Evolutionary conservation across 768 basidiomycete genomes (phyloP).

Genomic region (Russula dissimulans): DNA sequence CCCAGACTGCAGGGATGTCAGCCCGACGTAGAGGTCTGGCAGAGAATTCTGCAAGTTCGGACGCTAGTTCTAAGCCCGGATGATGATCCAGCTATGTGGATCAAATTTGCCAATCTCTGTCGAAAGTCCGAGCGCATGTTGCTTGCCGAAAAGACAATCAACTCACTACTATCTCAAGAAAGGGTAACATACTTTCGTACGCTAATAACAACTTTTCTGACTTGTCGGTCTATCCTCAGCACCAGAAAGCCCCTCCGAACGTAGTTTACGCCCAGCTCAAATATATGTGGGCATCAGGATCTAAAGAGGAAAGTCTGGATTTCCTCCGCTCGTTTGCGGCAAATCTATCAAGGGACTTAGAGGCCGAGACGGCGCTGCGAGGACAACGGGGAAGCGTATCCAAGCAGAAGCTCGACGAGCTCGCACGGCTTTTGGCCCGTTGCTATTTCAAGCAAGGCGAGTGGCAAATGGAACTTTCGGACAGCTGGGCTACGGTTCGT

Average conservation of each 20-base stretch:
- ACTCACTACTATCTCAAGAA: constrained; percentile 76
- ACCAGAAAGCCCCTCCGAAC: constrained; percentile 76
- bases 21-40: constrained; percentile 98
- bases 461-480: constrained; percentile 79
- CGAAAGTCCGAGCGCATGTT: constrained; percentile 90
- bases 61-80: constrained; percentile 88
- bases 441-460: constrained; percentile 96
- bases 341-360: constrained; percentile 68
- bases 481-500: constrained; percentile 72
- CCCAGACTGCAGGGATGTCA: constrained; percentile 87
- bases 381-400: constrained; percentile 40
- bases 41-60: constrained; percentile 91
- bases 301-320: constrained; percentile 65
- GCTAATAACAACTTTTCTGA: neutral
- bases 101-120: constrained; percentile 96
- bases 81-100: constrained; percentile 96
- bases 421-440: constrained; percentile 84
- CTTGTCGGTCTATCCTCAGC: constrained; percentile 22
- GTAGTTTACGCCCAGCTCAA: constrained; percentile 96
- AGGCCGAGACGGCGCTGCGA: constrained; percentile 45
- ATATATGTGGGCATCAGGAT: constrained; percentile 87
- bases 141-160: constrained; percentile 95
- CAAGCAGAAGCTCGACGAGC: constrained; percentile 54
- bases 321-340: constrained; percentile 77
- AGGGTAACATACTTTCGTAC: constrained; percentile 32